Evolutionary conservation across 805 yeast species (phyloP).

Genomic region (Nakazawaea sp.): DNA sequence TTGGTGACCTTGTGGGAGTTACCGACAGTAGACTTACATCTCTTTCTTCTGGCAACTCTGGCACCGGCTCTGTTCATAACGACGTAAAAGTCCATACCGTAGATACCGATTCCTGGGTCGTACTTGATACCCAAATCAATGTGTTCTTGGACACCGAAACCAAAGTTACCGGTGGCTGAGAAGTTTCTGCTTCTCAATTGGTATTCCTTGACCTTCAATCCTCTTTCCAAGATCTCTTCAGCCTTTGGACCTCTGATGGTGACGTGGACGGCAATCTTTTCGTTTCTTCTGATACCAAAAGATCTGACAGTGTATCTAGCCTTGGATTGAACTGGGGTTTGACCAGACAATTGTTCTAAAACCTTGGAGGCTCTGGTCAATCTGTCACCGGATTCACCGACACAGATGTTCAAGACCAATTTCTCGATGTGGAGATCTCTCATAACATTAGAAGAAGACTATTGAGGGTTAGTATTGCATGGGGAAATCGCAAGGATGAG

Average conservation of each 20-base stretch:
- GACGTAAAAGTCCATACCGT: slow-evolving; percentile 99
- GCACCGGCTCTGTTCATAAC: slow-evolving; percentile 99
- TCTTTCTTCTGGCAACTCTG: slow-evolving; percentile 98
- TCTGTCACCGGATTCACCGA: slow-evolving; percentile 99
- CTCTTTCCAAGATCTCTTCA: slow-evolving; percentile 99
- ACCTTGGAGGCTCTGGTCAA: slow-evolving; percentile 99
- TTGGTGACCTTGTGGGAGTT: slow-evolving; percentile 85
- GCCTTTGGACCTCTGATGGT: slow-evolving; percentile 99
- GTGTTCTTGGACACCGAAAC: slow-evolving; percentile 99
- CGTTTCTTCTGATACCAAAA: slow-evolving; percentile 99
- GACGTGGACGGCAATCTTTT: slow-evolving; percentile 98
- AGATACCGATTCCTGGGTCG: slow-evolving; percentile 98
- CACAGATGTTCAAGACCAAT: slow-evolving; percentile 99
- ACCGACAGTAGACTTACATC: slow-evolving; percentile 84
- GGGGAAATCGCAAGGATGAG: too few relatives aligned
- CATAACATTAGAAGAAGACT: slow-evolving; percentile 95
- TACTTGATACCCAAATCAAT: slow-evolving; percentile 99
- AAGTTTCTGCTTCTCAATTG: slow-evolving; percentile 93
- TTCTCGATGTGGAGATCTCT: slow-evolving; percentile 99
- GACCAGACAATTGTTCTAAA: slow-evolving; percentile 99
- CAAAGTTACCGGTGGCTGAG: slow-evolving; percentile 99
- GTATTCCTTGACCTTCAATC: slow-evolving; percentile 99
- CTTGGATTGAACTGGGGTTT: slow-evolving; percentile 99
- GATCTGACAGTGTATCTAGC: slow-evolving; percentile 99
- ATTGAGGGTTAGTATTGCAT: too few relatives aligned